Evolutionary conservation across 208 protist genomes (phyloP), one percentile per base, ranked within the genome.

Genomic region (Crithidia fasciculata): DNA sequence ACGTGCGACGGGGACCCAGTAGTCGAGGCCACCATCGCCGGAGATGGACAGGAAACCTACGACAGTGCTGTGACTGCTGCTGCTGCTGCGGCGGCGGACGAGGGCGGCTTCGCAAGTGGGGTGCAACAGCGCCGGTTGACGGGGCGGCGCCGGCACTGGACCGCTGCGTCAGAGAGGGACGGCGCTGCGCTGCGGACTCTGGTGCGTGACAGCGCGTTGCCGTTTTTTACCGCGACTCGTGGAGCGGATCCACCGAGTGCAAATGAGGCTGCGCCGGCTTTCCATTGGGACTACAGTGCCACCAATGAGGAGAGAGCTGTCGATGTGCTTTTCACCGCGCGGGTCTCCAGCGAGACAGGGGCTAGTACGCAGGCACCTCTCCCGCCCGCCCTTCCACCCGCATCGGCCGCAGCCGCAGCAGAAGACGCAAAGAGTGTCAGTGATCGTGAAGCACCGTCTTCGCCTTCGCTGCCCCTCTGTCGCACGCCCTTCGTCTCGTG

Each of bases 1-100:
- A 91, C 87, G 2, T 80, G 74, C 47, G 87, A 88, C 37, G 69
- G 76, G 0, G 91, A 96, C 65, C 91, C 86, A 12, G 80, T 96
- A 19, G 78, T 96, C 37, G 61, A 76, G 54, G 87, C 87, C 3
- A 87, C 83, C 15, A 67, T 93, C 9, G 72, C 69, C 36, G 53
- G 72, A 2, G 69, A 64, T 2, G 53, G 50, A 16, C 39, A 8
- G 9, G 62, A 66, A n/a, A 9, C 18, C 4, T 45, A 63, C 43
- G 58, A 41, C 41, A n/a, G 3, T 36, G 5, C 10, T 49, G 44
- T 10, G 6, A 49, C 44, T 6, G 44, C 44, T 49, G 44, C 44
- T 49, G 44, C 43, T 36, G 19, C n/a, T 15, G 28, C n/a, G n/a
- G n/a, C n/a, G n/a, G n/a, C n/a, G n/a, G n/a, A n/a, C n/a, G n/a